A percentile compares a stretch with the other conserved stretches of the same genome.
These are phyloP conservation scores for Phanerodontia chrysosporium DNA, from an alignment of 768 basidiomycete genomes.

Conservation along the genomic window DNA sequence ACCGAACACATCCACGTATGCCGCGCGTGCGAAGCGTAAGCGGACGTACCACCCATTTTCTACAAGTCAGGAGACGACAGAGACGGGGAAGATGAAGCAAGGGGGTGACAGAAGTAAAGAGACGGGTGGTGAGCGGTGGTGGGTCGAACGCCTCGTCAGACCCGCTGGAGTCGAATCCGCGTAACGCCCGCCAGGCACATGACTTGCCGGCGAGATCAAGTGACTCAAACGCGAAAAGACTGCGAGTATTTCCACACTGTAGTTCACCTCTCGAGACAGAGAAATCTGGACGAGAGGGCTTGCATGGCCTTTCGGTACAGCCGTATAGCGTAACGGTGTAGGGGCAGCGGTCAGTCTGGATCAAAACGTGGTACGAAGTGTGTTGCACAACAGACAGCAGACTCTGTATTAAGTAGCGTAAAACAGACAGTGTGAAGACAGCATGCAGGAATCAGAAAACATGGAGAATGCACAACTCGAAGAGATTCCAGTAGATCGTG, in stretches of 20 bases:
- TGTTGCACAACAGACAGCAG: not conserved
- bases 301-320: too few relatives aligned
- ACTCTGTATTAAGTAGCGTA: not conserved
- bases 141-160: not conserved
- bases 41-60: slow-evolving; percentile 1
- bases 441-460: not conserved
- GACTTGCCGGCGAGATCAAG: not conserved
- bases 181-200: not conserved
- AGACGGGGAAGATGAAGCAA: not conserved
- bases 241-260: too few relatives aligned
- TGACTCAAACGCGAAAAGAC: too few relatives aligned
- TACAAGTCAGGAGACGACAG: not conserved
- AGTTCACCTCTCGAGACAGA: too few relatives aligned
- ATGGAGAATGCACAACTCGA: not conserved
- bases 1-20: not conserved
- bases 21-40: not conserved
- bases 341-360: not conserved
- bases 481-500: slow-evolving; percentile 2
- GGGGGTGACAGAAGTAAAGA: not conserved
- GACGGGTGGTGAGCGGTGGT: not conserved
- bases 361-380: not conserved
- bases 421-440: not conserved
- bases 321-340: not conserved
- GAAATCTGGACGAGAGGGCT: too few relatives aligned
- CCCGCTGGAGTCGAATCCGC: not conserved